phyloP scores from a whole-genome alignment of 2,329 filamentous ascomycete species.

The Sarocladiaceae sp. region DNA sequence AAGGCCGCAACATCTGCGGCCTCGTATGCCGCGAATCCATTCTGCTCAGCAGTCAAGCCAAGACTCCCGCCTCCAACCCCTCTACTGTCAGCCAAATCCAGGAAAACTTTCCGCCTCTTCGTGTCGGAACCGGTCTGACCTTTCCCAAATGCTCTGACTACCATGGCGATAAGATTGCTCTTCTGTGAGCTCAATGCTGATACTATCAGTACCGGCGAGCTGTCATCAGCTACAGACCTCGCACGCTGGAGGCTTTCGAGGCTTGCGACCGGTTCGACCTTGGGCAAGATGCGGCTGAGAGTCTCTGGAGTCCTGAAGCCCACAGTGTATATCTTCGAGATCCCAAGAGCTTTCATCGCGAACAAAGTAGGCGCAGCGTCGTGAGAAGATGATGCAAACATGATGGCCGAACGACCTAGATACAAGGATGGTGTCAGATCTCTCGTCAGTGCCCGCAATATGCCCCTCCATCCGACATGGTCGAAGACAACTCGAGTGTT shows the following conservation, averaged over 20 bases:
- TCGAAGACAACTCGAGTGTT: conserved; percentile 65
- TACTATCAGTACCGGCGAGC: conserved; percentile 74
- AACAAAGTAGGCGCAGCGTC: conserved; percentile 78
- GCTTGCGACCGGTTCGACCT: conserved; percentile 75
- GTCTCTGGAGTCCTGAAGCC: conserved; percentile 65
- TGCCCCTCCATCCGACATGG: conserved; percentile 83
- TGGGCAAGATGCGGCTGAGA: conserved; percentile 58
- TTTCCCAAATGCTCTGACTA: conserved; percentile 67
- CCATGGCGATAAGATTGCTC: conserved; percentile 70
- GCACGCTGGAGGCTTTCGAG: conserved; percentile 59
- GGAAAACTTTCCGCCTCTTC: conserved; percentile 64
- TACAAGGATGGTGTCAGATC: conserved; percentile 83
- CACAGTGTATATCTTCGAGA: conserved; percentile 79
- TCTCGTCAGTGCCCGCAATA: conserved; percentile 73
- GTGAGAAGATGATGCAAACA: conserved; percentile 67
- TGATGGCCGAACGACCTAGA: conserved; percentile 67
- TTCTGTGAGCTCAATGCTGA: conserved; percentile 77
- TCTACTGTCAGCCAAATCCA: conserved; percentile 68
- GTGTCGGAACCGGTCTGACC: conserved; percentile 24
- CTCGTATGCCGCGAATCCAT: conserved; percentile 76
- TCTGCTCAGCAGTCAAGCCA: conserved; percentile 63
- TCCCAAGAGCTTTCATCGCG: conserved; percentile 69
- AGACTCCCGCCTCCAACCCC: conserved; percentile 51
- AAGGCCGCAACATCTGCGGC: conserved; percentile 78
- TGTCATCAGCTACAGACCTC: conserved; percentile 42